Conservation (phyloP, 257 asterid species). For the Scutellaria minor region DNA sequence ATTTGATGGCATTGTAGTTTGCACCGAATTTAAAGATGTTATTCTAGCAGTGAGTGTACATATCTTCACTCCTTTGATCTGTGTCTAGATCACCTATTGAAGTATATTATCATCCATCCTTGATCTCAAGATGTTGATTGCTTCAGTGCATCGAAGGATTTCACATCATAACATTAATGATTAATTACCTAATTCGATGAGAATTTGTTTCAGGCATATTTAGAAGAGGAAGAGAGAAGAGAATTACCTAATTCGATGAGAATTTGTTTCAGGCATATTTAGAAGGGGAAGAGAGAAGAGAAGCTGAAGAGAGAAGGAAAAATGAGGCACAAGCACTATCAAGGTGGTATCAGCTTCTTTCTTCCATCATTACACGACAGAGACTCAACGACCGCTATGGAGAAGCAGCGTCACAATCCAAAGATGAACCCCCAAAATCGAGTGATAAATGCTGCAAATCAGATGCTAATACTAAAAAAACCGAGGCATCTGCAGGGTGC, state of each 20-base stretch:
- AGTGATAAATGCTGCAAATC: conserved; percentile 31
- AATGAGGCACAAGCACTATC: conserved; percentile 74
- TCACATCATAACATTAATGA: neutral
- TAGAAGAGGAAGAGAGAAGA: conserved; percentile 89
- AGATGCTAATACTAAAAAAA: conserved; percentile 31
- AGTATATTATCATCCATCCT: neutral
- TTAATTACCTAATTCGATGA: conserved; percentile 24
- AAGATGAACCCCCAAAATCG: conserved; percentile 37
- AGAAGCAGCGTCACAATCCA: conserved; percentile 44
- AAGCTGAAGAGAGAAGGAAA: conserved; percentile 65
- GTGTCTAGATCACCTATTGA: neutral
- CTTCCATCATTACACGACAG: conserved; percentile 80
- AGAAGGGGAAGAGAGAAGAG: conserved; percentile 89
- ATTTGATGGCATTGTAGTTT: conserved; percentile 88
- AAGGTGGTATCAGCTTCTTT: conserved; percentile 97
- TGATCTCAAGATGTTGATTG: neutral
- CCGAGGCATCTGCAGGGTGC: conserved; percentile 25
- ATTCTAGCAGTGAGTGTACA: conserved; percentile 67
- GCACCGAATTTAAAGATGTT: conserved; percentile 78
- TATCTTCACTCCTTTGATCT: neutral
- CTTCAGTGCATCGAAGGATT: neutral
- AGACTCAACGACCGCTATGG: conserved; percentile 70
- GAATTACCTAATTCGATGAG: no score
- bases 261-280: conserved; percentile 62
- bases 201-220: conserved; percentile 61